A percentile compares a stretch with the other conserved stretches of the same genome.
phyloP scores from a whole-genome alignment of 1,284 basidiomycete genomes.

The Gymnopus androsaceus region DNA sequence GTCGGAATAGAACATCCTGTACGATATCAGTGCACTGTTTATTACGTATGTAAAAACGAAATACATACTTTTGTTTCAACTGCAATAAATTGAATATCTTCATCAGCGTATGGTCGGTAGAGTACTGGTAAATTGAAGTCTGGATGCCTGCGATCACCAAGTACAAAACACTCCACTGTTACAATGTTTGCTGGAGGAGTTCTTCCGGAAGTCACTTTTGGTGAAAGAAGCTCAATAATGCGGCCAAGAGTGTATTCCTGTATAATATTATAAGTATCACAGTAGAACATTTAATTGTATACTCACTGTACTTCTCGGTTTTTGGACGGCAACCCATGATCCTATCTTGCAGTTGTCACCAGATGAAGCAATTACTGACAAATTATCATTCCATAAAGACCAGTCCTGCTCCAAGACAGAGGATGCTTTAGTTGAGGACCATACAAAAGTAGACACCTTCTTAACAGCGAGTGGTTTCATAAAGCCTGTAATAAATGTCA shows the following conservation, averaged over 20 bases:
- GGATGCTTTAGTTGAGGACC: neutral
- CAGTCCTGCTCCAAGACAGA: neutral
- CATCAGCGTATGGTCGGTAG: neutral
- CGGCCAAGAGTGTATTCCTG: neutral
- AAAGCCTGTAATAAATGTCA: too few relatives aligned
- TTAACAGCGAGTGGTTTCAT: neutral
- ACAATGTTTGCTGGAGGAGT: neutral
- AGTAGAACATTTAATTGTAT: neutral
- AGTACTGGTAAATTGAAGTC: conserved; percentile 2
- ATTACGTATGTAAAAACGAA: neutral
- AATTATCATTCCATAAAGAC: neutral
- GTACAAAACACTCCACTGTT: neutral
- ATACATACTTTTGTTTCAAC: neutral
- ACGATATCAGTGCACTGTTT: neutral
- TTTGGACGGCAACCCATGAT: neutral
- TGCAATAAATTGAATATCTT: neutral
- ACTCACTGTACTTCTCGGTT: neutral
- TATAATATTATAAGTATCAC: neutral
- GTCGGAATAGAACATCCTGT: conserved; percentile 25
- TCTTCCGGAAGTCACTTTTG: neutral
- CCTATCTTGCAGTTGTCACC: neutral
- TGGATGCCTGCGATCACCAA: neutral
- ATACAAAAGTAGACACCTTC: neutral
- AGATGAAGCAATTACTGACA: neutral
- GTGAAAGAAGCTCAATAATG: conserved; percentile 2